Conservation (phyloP, 768 basidiomycete genomes). For the Epithele typhae region DNA sequence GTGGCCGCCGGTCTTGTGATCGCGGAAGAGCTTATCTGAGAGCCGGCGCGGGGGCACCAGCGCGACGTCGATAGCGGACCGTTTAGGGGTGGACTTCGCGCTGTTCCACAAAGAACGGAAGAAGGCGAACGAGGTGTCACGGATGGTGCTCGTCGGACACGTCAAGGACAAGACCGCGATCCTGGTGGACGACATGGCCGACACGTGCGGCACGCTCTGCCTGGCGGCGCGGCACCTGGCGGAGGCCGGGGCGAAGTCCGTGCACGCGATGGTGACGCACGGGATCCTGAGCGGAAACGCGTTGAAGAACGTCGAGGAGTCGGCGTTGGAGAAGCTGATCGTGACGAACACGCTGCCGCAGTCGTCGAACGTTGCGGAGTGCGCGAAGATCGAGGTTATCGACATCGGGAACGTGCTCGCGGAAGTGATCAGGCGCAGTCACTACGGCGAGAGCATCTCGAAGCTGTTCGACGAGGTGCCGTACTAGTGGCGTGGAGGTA, state of each 20-base stretch:
- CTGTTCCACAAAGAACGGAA: conserved; percentile 99
- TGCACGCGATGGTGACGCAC: conserved; percentile 93
- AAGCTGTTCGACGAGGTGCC: conserved; percentile 89
- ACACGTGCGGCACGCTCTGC: conserved; percentile 92
- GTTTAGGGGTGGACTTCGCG: conserved; percentile 95
- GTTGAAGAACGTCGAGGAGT: conserved; percentile 64
- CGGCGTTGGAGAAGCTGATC: conserved; percentile 86
- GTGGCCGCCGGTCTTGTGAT: conserved; percentile 9
- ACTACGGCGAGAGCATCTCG: conserved; percentile 94
- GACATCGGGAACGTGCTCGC: conserved; percentile 94
- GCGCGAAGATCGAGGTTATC: conserved; percentile 85
- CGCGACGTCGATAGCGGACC: conserved; percentile 95
- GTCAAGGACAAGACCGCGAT: conserved; percentile 92
- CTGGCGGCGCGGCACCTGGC: conserved; percentile 85
- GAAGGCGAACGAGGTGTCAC: conserved; percentile 91
- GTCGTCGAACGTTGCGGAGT: conserved; percentile 61
- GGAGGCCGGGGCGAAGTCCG: conserved; percentile 82
- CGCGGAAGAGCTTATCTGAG: background rate
- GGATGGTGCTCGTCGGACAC: conserved; percentile 94
- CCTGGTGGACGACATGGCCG: conserved; percentile 98
- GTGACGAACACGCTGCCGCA: conserved; percentile 99
- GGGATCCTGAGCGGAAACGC: conserved; percentile 93
- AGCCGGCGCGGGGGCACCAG: conserved; percentile 48
- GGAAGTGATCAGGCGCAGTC: conserved; percentile 92
- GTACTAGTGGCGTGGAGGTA: conserved; percentile 43